phyloP scores from a whole-genome alignment of 2,329 filamentous ascomycete genomes.

The Aschersonia sp. region DNA sequence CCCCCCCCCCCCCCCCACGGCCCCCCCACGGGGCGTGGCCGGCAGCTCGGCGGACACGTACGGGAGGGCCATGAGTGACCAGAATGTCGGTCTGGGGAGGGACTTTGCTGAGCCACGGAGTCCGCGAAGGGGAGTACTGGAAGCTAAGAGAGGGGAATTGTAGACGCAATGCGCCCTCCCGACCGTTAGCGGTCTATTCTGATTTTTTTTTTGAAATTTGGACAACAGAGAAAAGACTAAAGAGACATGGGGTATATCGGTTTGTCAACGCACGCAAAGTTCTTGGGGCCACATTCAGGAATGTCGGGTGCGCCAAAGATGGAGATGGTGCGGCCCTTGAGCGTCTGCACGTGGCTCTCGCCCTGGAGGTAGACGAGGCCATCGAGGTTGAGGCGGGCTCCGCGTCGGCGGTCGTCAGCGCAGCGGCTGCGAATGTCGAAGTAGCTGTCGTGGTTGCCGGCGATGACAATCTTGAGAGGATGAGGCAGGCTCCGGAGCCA shows the following conservation, averaged over 20 bases:
- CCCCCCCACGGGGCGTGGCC: no score
- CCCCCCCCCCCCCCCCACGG: no score
- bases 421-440: constrained; percentile 54
- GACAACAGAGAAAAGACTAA: background rate
- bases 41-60: constrained; percentile 13
- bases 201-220: no score
- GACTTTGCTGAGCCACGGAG: constrained; percentile 60
- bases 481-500: constrained; percentile 68
- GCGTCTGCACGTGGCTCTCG: constrained; percentile 45
- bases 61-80: constrained; percentile 67
- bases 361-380: constrained; percentile 65
- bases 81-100: constrained; percentile 63
- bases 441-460: constrained; percentile 81
- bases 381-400: constrained; percentile 47
- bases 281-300: constrained; percentile 54
- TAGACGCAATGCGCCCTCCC: background rate
- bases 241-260: background rate
- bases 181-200: no score
- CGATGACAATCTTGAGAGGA: constrained; percentile 64
- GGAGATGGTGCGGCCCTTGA: constrained; percentile 36
- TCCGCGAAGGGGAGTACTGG: constrained; percentile 50
- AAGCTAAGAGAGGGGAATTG: constrained; percentile 30
- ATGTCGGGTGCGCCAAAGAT: constrained; percentile 75
- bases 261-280: constrained; percentile 39
- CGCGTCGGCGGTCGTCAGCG: constrained; percentile 36